Evolutionary conservation across 225 moss, liverwort and hornwort genomes (phyloP).

Genomic region (Sphagnum contortum): DNA sequence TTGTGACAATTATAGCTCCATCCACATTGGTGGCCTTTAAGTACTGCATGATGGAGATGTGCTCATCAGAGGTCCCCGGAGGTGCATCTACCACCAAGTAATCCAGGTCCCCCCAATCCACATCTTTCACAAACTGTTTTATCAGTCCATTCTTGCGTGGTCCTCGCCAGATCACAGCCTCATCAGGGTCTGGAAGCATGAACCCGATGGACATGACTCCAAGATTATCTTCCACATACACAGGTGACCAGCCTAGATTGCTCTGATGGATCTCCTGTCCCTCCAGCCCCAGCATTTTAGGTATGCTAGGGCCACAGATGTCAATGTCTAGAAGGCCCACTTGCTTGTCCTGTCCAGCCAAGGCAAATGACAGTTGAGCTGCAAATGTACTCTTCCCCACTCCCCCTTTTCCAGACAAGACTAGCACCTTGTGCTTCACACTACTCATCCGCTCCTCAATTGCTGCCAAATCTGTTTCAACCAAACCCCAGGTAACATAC

Average conservation of each 20-base stretch:
- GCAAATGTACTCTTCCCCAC: constrained; percentile 98
- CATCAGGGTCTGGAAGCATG: constrained; percentile 89
- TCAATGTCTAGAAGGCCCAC: constrained; percentile 90
- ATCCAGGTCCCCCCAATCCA: constrained; percentile 91
- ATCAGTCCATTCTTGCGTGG: constrained; percentile 91
- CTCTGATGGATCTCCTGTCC: constrained; percentile 98
- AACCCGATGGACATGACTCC: constrained; percentile 99
- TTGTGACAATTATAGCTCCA: constrained; percentile 77
- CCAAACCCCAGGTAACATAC: constrained; percentile 4
- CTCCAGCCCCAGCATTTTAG: constrained; percentile 90
- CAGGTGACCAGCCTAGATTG: constrained; percentile 96
- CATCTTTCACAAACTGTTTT: constrained; percentile 92
- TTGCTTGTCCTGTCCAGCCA: constrained; percentile 84
- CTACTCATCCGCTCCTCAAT: constrained; percentile 84
- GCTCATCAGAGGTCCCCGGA: constrained; percentile 93
- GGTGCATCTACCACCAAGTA: constrained; percentile 93
- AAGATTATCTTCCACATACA: constrained; percentile 92
- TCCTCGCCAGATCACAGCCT: constrained; percentile 97
- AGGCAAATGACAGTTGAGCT: constrained; percentile 79
- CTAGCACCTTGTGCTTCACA: constrained; percentile 86
- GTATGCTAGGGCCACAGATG: constrained; percentile 94
- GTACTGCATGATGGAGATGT: constrained; percentile 96
- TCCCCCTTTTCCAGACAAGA: constrained; percentile 90
- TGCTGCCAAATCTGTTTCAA: constrained; percentile 55
- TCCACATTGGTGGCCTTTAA: constrained; percentile 75